A percentile compares a stretch with the other conserved stretches of the same genome.
These are phyloP conservation scores for Rosa persica DNA, from an alignment of 306 rosid species.

Conservation along the genomic window DNA sequence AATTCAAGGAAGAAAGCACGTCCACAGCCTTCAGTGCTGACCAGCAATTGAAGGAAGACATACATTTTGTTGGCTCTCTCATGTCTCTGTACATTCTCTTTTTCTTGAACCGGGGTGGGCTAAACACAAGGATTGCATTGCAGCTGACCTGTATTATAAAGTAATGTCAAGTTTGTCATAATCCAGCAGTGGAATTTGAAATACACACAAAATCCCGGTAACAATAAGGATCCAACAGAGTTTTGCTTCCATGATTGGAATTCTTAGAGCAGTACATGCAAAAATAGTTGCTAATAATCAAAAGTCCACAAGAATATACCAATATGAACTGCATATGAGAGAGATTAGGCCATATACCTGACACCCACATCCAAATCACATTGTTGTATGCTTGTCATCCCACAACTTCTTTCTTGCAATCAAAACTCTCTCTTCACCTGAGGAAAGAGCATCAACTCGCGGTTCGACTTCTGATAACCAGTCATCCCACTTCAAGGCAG, in stretches of 20 bases:
- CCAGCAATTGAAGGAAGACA: not conserved
- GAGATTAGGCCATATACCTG: conserved; percentile 18
- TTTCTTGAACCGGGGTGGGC: not conserved
- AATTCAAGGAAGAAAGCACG: not conserved
- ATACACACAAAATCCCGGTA: not conserved
- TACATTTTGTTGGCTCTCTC: not conserved
- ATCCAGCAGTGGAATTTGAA: not conserved
- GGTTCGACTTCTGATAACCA: conserved; percentile 65
- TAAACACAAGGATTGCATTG: not conserved
- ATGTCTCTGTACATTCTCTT: not conserved
- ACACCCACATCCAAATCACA: conserved; percentile 29
- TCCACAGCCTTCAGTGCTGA: not conserved
- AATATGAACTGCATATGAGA: not conserved
- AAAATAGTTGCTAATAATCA: not conserved
- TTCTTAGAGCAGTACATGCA: not conserved
- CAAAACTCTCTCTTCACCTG: conserved; percentile 52
- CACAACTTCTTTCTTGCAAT: conserved; percentile 57
- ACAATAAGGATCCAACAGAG: not conserved
- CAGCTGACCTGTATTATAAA: not conserved
- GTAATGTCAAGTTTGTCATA: conserved; percentile 5
- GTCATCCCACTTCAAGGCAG: conserved; percentile 59
- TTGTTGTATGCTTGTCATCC: conserved; percentile 20
- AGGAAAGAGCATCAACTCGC: conserved; percentile 46
- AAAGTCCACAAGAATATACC: not conserved
- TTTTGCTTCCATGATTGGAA: conserved; percentile 7